A percentile compares a stretch with the other conserved stretches of the same genome.
phyloP scores from a whole-genome alignment of 179 eudicot genomes.

The Silene coronaria region DNA sequence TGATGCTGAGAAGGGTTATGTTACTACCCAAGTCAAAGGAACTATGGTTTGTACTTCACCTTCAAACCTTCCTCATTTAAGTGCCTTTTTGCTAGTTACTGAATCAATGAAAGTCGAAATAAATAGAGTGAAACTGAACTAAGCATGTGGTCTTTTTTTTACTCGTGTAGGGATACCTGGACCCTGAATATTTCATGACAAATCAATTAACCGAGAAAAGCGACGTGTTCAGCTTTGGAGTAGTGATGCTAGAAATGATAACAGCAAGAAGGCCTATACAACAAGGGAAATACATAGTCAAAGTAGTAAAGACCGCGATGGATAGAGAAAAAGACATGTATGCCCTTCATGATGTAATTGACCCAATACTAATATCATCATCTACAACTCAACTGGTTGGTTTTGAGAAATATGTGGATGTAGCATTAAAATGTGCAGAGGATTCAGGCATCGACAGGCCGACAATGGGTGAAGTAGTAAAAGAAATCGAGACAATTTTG shows the following conservation, averaged over 20 bases:
- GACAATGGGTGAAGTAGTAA: constrained; percentile 39
- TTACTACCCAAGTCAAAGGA: constrained; percentile 49
- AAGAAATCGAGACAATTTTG: constrained; percentile 33
- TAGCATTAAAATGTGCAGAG: constrained; percentile 33
- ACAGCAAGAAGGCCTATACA: constrained; percentile 41
- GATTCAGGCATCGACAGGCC: constrained; percentile 34
- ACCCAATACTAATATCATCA: constrained; percentile 25
- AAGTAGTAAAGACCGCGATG: constrained; percentile 21
- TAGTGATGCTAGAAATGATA: constrained; percentile 39
- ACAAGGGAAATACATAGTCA: constrained; percentile 36
- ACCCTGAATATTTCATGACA: constrained; percentile 48
- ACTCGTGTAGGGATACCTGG: constrained; percentile 39
- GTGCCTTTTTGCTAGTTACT: neutral
- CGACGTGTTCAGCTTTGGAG: constrained; percentile 45
- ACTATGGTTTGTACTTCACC: constrained; percentile 29
- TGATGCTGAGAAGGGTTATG: constrained; percentile 31
- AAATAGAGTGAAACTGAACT: too few relatives aligned
- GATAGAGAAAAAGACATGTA: constrained; percentile 33
- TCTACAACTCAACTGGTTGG: constrained; percentile 30
- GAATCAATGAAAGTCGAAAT: neutral
- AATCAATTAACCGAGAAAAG: constrained; percentile 45
- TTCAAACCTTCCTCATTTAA: neutral
- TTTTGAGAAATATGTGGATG: constrained; percentile 33
- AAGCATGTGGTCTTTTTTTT: too few relatives aligned
- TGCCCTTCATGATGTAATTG: constrained; percentile 29